Evolutionary conservation across 2,329 filamentous ascomycete species (phyloP), one percentile per base, ranked within the genome.

Genomic region (Epichloe aotearoae): DNA sequence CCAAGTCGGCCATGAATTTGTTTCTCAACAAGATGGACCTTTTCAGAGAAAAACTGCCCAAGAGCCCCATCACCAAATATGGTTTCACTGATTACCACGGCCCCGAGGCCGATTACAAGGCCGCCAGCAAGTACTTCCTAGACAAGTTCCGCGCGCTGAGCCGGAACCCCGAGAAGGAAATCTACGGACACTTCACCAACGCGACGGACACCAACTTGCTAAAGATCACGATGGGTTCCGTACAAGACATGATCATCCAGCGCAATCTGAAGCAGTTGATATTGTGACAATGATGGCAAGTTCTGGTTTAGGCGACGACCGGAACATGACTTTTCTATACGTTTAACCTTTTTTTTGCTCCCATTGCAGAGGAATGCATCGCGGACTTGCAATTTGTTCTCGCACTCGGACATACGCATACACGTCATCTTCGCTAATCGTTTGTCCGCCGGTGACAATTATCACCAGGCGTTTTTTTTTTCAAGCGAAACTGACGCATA

Each of bases 1-100:
- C 82, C 60, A 83, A 84, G 58, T 88, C 86, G 40, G 82, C 86
- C 1, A 82, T 90, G 53, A 90, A 91, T 57, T 77, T 91, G 48
- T 91, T 91, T 70, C 75, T 91, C 53, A 91, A 90, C 75, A 91
- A 91, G 72, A 89, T 90, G 71, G 86, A 91, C 66, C 73, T 90
- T 12, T 91, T 91, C 75, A 84, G 80, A 64, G 80, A 83, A 61
- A 91, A 91, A 71, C 73, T 91, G 37, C 68, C 74, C 3, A 72
- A 76, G 51, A 87, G 82, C 56, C 83, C 86, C 3, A 84, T 91
- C 57, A 80, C 79, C 52, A 78, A 81, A 50, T 82, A 88, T 62
- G 80, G 80, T 53, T 90, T 90, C 68, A 84, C 84, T 41, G 86
- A 91, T 62, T 91, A 88, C 70, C 77, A 79, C 55, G 86, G 86